A percentile compares a stretch with the other conserved stretches of the same genome.
phyloP scores from a whole-genome alignment of 1,139 yeast genomes.

The Scheffersomyces stambukii region DNA sequence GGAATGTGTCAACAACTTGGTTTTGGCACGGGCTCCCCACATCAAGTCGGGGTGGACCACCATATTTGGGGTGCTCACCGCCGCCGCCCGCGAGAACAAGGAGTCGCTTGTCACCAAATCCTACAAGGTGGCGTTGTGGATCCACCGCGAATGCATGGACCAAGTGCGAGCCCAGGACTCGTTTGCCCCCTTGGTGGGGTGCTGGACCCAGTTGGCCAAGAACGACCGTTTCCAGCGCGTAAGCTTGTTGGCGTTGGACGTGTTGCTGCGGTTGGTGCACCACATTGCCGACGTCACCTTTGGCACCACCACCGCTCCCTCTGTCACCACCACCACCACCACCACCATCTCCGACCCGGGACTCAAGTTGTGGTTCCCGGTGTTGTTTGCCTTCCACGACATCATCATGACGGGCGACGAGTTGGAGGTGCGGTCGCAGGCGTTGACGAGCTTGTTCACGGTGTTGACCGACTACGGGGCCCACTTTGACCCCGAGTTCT shows the following conservation, averaged over 20 bases:
- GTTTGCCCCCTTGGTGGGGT: conserved; percentile 67
- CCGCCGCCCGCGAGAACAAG: conserved; percentile 53
- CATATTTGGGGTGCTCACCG: conserved; percentile 70
- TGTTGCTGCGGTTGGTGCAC: conserved; percentile 61
- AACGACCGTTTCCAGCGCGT: conserved; percentile 78
- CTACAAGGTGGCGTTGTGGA: conserved; percentile 58
- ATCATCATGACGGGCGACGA: conserved; percentile 93
- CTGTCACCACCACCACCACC: conserved; percentile 10
- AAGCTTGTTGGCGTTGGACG: conserved; percentile 75
- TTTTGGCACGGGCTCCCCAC: conserved; percentile 65
- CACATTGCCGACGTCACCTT: conserved; percentile 47
- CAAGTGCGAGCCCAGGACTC: conserved; percentile 71
- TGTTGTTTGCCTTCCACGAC: conserved; percentile 79
- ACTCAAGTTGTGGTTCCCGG: conserved; percentile 67
- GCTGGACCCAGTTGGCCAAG: conserved; percentile 78
- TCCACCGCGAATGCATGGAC: conserved; percentile 58
- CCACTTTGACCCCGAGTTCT: conserved; percentile 66
- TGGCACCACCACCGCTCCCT: too few species aligned
- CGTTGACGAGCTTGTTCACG: conserved; percentile 78
- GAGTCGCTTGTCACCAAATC: conserved; percentile 63
- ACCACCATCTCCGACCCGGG: conserved; percentile 11
- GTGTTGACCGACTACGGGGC: conserved; percentile 75
- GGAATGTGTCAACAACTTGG: conserved; percentile 85
- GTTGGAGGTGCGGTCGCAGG: conserved; percentile 88
- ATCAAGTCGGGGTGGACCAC: conserved; percentile 96